phyloP scores from a whole-genome alignment of 2,329 filamentous ascomycete genomes.

The Calonectria crousiana region DNA sequence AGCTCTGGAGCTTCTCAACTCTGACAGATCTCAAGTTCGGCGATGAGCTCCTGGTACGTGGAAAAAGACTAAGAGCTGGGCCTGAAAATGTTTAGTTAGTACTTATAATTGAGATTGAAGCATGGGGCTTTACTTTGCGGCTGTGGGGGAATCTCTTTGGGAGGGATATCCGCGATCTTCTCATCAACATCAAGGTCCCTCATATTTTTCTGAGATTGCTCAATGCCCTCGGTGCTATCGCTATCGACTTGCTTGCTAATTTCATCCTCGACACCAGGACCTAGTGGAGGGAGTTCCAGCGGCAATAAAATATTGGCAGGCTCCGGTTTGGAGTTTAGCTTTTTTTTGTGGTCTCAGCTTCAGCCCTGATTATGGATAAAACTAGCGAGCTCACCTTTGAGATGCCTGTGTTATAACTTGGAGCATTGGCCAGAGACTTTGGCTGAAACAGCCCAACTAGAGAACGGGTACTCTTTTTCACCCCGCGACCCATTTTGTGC shows the following conservation, averaged over 20 bases:
- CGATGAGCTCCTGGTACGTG: neutral
- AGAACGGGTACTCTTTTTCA: neutral
- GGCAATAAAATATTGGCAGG: neutral
- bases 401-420: neutral
- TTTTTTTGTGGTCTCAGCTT: neutral
- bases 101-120: neutral
- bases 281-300: neutral
- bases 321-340: neutral
- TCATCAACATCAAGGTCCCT: too few species aligned
- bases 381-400: neutral
- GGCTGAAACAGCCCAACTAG: neutral
- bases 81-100: neutral
- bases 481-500: neutral
- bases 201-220: neutral
- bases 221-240: neutral
- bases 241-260: neutral
- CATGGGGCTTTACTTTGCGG: neutral
- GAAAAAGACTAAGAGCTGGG: neutral
- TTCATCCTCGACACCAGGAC: neutral
- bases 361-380: too few species aligned
- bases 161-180: neutral
- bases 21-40: neutral
- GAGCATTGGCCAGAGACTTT: neutral
- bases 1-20: neutral
- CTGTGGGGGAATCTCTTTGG: neutral